Percentiles rank a stretch among this genome's conserved stretches.
Evolutionary conservation across 352 stramenopile genomes (phyloP).

Genomic region (Pythium plurisporium): DNA sequence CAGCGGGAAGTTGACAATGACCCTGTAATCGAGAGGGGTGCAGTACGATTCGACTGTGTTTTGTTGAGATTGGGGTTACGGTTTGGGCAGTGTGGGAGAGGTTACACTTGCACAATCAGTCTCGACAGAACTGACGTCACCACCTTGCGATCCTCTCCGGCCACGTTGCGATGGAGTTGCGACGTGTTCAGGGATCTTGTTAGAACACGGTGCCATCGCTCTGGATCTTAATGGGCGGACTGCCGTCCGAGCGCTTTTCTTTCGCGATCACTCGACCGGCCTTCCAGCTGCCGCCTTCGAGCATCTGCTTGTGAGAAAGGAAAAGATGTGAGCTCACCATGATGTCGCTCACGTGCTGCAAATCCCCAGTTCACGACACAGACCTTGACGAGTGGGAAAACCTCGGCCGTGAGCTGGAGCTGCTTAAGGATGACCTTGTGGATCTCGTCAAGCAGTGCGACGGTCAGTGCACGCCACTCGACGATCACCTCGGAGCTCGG

Average conservation of each 20-base stretch:
- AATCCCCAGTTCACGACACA: not conserved
- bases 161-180: too few relatives aligned
- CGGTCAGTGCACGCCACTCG: conserved; percentile 81
- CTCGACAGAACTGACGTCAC: too few relatives aligned
- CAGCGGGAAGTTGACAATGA: too few relatives aligned
- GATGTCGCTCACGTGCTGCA: too few relatives aligned
- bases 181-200: too few relatives aligned
- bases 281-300: conserved; percentile 86
- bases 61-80: conserved; percentile 3
- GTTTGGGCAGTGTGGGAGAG: not conserved
- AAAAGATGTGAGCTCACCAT: not conserved
- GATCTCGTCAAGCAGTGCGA: conserved; percentile 76
- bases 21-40: too few relatives aligned
- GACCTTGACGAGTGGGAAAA: conserved; percentile 84
- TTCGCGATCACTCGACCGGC: conserved; percentile 77
- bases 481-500: conserved; percentile 76
- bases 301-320: conserved; percentile 35
- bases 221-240: conserved; percentile 79
- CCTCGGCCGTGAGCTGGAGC: conserved; percentile 59
- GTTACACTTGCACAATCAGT: too few relatives aligned
- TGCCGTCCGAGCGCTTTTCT: conserved; percentile 59
- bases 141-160: too few relatives aligned
- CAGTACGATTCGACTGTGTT: too few relatives aligned
- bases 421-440: conserved; percentile 59
- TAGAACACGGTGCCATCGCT: conserved; percentile 87